A percentile compares a stretch with the other conserved stretches of the same genome.
These are phyloP conservation scores for Talaromyces liani DNA, from an alignment of 495 filamentous ascomycete genomes.

Conservation along the genomic window DNA sequence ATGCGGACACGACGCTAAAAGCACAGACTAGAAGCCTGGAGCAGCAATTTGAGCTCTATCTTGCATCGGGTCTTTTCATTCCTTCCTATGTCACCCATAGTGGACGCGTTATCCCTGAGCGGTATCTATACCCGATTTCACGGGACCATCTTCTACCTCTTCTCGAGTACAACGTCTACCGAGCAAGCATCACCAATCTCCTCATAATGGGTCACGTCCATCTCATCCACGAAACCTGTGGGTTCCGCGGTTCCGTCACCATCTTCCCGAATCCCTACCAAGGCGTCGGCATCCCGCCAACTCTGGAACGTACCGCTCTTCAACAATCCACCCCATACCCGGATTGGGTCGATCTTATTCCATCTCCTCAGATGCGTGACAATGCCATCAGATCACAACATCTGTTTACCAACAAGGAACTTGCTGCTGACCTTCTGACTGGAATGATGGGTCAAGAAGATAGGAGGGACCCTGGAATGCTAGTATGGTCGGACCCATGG, in stretches of 20 bases:
- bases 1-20: not conserved
- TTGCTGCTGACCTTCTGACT: conserved; percentile 37
- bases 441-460: conserved; percentile 32
- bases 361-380: conserved; percentile 40
- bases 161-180: conserved; percentile 35
- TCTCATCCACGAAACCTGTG: conserved; percentile 8
- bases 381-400: conserved; percentile 37
- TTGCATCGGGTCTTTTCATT: not conserved
- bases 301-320: conserved; percentile 39
- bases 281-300: conserved; percentile 21
- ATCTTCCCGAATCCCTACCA: conserved; percentile 9
- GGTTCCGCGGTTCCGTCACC: conserved; percentile 1
- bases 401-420: conserved; percentile 34
- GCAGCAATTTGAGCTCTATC: not conserved
- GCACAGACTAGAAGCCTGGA: not conserved
- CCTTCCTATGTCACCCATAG: not conserved
- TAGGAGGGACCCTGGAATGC: conserved; percentile 24
- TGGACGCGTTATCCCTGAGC: not conserved
- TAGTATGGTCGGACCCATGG: conserved; percentile 49
- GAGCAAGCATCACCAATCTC: conserved; percentile 24
- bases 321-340: conserved; percentile 37
- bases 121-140: conserved; percentile 14
- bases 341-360: conserved; percentile 49
- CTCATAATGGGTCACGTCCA: conserved; percentile 11
- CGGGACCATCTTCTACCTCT: conserved; percentile 35